Conservation (phyloP, 306 rosid species). For the Castanea mollissima region DNA sequence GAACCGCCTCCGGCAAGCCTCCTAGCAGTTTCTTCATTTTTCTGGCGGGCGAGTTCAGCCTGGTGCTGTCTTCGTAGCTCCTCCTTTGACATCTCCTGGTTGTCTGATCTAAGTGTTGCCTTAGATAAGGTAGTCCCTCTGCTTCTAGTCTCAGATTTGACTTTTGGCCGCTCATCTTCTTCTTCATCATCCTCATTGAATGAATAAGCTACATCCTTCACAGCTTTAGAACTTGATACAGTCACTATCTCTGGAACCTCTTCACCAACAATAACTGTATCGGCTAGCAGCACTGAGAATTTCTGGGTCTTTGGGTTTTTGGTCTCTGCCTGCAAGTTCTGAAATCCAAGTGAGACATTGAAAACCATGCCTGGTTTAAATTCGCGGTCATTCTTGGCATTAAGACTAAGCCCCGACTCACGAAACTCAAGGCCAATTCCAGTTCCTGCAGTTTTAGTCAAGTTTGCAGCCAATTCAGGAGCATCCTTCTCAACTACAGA, state of each 20-base stretch:
- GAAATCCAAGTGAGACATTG: constrained; percentile 86
- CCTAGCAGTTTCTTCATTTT: constrained; percentile 96
- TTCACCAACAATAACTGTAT: constrained; percentile 61
- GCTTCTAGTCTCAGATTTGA: constrained; percentile 38
- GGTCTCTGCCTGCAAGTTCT: constrained; percentile 57
- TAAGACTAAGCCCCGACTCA: constrained; percentile 84
- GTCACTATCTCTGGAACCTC: constrained; percentile 75
- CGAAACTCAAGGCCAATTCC: constrained; percentile 97
- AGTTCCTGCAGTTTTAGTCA: constrained; percentile 89
- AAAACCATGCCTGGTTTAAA: constrained; percentile 85
- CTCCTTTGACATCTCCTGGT: constrained; percentile 88
- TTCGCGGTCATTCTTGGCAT: constrained; percentile 72
- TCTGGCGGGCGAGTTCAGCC: constrained; percentile 98
- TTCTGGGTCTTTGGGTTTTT: constrained; percentile 48
- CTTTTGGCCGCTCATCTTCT: constrained; percentile 43
- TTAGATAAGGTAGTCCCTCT: constrained; percentile 56
- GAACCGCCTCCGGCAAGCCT: constrained; percentile 83
- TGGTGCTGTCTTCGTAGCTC: constrained; percentile 95
- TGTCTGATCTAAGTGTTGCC: constrained; percentile 89
- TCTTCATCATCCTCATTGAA: constrained; percentile 87
- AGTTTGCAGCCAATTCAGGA: constrained; percentile 62
- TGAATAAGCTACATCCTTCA: constrained; percentile 84
- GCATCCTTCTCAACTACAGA: constrained; percentile 80
- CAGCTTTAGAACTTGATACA: constrained; percentile 61
- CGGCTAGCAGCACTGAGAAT: constrained; percentile 83